Percentiles rank a stretch among this genome's conserved stretches.
Evolutionary conservation across 2,329 filamentous ascomycete genomes (phyloP).

Genomic region (Neoscytalidium dimidiatum): DNA sequence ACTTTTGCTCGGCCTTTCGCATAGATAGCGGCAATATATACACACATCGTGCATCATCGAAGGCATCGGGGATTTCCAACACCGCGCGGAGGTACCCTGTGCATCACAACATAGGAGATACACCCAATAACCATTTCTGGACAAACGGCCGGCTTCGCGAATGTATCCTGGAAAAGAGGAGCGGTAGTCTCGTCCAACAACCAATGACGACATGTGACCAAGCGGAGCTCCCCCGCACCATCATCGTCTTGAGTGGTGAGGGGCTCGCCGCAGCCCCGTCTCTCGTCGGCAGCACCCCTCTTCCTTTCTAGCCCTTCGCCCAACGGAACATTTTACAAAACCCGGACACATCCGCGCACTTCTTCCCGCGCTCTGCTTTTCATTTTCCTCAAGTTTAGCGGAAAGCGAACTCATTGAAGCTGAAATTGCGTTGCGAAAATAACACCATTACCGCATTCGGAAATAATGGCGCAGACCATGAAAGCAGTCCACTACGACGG

Average conservation of each 20-base stretch:
- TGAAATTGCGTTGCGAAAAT: background rate
- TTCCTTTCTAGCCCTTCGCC: background rate
- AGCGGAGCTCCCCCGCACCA: background rate
- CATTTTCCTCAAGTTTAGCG: too few relatives aligned
- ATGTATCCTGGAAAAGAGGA: background rate
- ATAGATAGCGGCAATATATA: too few relatives aligned
- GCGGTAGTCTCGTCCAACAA: background rate
- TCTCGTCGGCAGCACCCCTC: background rate
- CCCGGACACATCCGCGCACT: background rate
- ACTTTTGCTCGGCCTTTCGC: too few relatives aligned
- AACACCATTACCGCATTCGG: background rate
- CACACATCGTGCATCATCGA: too few relatives aligned
- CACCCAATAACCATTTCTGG: background rate
- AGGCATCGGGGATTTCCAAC: too few relatives aligned
- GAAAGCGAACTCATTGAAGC: too few relatives aligned
- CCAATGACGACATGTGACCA: background rate
- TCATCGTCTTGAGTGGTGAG: background rate
- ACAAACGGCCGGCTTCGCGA: background rate
- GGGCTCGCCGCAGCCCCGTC: too few relatives aligned
- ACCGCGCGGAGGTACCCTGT: too few relatives aligned
- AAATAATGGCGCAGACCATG: constrained; percentile 47
- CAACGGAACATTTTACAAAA: background rate
- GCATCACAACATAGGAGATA: too few relatives aligned
- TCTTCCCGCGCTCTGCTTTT: too few relatives aligned
- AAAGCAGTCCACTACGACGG: constrained; percentile 66